A percentile compares a stretch with the other conserved stretches of the same genome.
These are phyloP conservation scores for Ceratocystis huliohia DNA, from an alignment of 2,329 filamentous ascomycete species.

Conservation along the genomic window DNA sequence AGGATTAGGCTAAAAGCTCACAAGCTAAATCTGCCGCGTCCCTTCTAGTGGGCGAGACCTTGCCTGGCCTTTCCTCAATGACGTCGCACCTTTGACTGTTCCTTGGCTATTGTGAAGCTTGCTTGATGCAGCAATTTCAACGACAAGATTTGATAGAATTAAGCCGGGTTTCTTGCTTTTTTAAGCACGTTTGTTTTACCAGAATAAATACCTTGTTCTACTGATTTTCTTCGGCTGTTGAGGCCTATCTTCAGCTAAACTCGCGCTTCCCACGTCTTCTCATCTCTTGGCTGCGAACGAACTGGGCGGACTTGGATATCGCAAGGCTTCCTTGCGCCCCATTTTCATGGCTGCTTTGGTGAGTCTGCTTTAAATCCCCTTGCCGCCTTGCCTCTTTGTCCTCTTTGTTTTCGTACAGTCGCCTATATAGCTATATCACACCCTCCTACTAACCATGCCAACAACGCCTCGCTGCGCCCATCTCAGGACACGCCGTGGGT, in stretches of 20 bases:
- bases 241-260: background rate
- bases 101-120: background rate
- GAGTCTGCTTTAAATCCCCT: background rate
- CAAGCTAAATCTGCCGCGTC: background rate
- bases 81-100: background rate
- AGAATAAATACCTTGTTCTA: background rate
- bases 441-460: constrained; percentile 8
- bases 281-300: background rate
- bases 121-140: background rate
- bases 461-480: background rate
- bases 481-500: constrained; percentile 22
- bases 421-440: background rate
- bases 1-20: background rate
- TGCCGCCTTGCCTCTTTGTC: background rate
- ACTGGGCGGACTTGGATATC: background rate
- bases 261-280: background rate
- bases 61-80: background rate
- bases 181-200: background rate
- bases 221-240: background rate
- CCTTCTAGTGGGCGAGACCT: background rate
- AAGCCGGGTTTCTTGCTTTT: background rate
- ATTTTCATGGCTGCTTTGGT: constrained; percentile 20
- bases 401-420: background rate
- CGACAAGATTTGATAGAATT: background rate
- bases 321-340: constrained; percentile 6